Conservation (phyloP, 2,329 filamentous ascomycete genomes). For the Talaromyces marneffei region DNA sequence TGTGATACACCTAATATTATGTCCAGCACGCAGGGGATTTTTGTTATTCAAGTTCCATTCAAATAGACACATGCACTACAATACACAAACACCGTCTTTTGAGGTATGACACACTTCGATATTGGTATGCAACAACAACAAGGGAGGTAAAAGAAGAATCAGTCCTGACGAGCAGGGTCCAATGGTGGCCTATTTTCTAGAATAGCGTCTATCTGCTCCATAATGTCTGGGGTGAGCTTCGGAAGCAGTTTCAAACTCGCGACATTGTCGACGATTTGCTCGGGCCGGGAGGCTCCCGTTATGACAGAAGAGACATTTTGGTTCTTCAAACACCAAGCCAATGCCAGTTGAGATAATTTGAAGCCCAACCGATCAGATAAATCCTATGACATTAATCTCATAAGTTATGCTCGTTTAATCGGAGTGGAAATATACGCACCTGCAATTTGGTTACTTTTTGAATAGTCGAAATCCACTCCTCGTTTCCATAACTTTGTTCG, state of each 20-base stretch:
- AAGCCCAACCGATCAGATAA: conserved; percentile 46
- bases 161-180: conserved; percentile 5
- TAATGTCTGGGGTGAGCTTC: conserved; percentile 13
- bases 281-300: conserved; percentile 39
- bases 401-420: not conserved
- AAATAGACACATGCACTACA: not conserved
- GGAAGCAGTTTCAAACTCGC: conserved; percentile 14
- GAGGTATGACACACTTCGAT: too few species aligned
- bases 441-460: conserved; percentile 52
- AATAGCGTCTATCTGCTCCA: conserved; percentile 13
- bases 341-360: conserved; percentile 51
- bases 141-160: not conserved
- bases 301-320: conserved; percentile 46
- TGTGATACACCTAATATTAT: too few species aligned
- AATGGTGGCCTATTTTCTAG: not conserved
- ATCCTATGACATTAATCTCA: conserved; percentile 8
- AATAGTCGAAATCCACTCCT: conserved; percentile 37
- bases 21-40: too few species aligned
- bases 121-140: not conserved
- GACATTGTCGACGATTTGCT: conserved; percentile 43
- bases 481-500: conserved; percentile 52
- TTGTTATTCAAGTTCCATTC: too few species aligned
- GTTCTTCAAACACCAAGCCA: conserved; percentile 57
- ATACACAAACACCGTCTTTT: not conserved
- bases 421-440: conserved; percentile 10